Evolutionary conservation across 805 yeast genomes (phyloP).

Genomic region (Tetrapisispora pingtungensis): DNA sequence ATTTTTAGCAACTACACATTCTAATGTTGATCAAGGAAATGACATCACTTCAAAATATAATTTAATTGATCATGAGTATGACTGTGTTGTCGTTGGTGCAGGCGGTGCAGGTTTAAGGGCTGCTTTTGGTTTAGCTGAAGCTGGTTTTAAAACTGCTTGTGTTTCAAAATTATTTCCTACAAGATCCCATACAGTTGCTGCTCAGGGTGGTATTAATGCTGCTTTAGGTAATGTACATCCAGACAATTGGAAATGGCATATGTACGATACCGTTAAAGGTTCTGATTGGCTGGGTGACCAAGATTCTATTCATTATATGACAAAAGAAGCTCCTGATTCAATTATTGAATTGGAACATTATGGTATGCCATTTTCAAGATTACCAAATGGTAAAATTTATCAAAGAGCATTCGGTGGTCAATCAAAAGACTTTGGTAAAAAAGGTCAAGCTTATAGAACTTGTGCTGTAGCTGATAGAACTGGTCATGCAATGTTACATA

Average conservation of each 20-base stretch:
- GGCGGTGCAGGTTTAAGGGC: constrained; percentile 99
- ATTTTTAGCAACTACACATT: not conserved
- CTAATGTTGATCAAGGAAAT: constrained; percentile 7
- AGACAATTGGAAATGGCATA: constrained; percentile 99
- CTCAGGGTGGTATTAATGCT: constrained; percentile 99
- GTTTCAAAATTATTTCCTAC: constrained; percentile 94
- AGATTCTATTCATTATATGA: constrained; percentile 98
- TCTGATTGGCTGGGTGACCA: constrained; percentile 99
- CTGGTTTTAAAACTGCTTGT: constrained; percentile 97
- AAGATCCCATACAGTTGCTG: constrained; percentile 97
- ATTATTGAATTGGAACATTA: constrained; percentile 95
- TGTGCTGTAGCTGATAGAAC: constrained; percentile 99
- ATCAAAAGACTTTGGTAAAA: constrained; percentile 88
- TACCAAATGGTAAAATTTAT: constrained; percentile 90
- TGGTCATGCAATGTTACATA: constrained; percentile 93
- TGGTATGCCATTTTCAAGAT: constrained; percentile 98
- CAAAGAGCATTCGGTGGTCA: constrained; percentile 99
- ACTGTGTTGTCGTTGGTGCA: constrained; percentile 96
- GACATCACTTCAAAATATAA: constrained; percentile 64
- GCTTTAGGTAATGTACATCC: constrained; percentile 97
- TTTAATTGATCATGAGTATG: constrained; percentile 94
- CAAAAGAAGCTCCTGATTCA: constrained; percentile 93
- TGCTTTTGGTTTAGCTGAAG: constrained; percentile 94
- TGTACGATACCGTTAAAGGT: constrained; percentile 98
- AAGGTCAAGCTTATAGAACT: constrained; percentile 98